Conservation (phyloP, 768 basidiomycete genomes). For the Lactarius vividus region DNA sequence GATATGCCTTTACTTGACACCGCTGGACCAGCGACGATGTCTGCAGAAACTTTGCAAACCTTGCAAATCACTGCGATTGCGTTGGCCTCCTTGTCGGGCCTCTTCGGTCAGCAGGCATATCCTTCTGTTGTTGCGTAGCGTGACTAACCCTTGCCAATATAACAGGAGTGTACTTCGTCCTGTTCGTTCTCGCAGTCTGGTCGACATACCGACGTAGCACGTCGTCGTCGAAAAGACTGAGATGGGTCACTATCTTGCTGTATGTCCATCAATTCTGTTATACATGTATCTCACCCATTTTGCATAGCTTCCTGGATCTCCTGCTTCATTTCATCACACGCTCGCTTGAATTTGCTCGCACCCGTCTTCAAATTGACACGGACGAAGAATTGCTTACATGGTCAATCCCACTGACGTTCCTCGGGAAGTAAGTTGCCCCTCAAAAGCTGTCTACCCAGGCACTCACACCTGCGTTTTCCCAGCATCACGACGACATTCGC, state of each 20-base stretch:
- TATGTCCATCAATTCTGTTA: slow-evolving; percentile 4
- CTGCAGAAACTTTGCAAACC: slow-evolving; percentile 16
- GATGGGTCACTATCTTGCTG: slow-evolving; percentile 28
- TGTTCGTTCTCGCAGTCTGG: slow-evolving; percentile 30
- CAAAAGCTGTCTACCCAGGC: neutral
- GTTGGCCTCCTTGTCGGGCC: slow-evolving; percentile 23
- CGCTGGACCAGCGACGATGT: neutral
- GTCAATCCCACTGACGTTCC: slow-evolving; percentile 23
- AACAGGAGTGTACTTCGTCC: slow-evolving; percentile 30
- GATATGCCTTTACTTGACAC: neutral
- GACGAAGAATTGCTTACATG: slow-evolving; percentile 25
- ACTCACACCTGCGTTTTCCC: neutral
- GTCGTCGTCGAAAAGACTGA: slow-evolving; percentile 21
- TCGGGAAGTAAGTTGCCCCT: slow-evolving; percentile 17
- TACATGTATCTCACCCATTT: slow-evolving; percentile 29
- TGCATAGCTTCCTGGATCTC: slow-evolving; percentile 28
- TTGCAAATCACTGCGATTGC: slow-evolving; percentile 25
- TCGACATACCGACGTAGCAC: slow-evolving; percentile 20
- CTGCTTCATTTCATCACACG: slow-evolving; percentile 28
- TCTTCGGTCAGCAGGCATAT: slow-evolving; percentile 23
- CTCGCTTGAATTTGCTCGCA: slow-evolving; percentile 27
- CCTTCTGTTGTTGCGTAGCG: neutral
- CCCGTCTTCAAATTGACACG: slow-evolving; percentile 23
- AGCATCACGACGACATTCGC: slow-evolving; percentile 17
- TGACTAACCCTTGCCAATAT: neutral